These are phyloP conservation scores for Omphalotus guepiniiformis DNA, from an alignment of 768 basidiomycete genomes.

Conservation along the genomic window DNA sequence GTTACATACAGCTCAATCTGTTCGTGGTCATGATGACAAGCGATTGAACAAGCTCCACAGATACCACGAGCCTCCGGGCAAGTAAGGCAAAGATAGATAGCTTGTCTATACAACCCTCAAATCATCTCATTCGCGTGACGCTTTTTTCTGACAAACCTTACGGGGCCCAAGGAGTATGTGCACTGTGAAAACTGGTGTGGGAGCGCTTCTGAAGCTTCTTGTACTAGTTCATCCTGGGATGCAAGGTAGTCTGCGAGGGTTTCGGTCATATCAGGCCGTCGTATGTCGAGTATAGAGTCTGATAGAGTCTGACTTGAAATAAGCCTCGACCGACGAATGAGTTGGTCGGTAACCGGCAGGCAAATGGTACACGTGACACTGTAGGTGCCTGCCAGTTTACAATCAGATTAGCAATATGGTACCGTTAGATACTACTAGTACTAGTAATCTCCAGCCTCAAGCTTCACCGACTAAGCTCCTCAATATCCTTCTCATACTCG, in stretches of 20 bases:
- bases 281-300: too few species aligned
- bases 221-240: conserved; percentile 45
- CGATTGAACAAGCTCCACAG: conserved; percentile 81
- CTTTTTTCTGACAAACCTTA: conserved; percentile 34
- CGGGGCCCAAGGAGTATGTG: conserved; percentile 52
- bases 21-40: conserved; percentile 84
- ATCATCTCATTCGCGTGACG: conserved; percentile 3
- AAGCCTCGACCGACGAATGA: too few species aligned
- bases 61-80: conserved; percentile 67
- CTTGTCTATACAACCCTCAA: conserved; percentile 45
- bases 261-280: background rate
- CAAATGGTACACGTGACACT: too few species aligned
- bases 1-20: conserved; percentile 66
- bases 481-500: background rate
- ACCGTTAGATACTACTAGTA: too few species aligned
- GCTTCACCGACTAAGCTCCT: background rate
- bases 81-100: conserved; percentile 77
- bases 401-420: too few species aligned
- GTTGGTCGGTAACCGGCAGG: too few species aligned
- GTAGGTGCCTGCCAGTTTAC: too few species aligned
- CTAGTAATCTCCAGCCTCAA: too few species aligned
- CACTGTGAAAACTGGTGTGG: conserved; percentile 65
- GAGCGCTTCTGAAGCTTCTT: conserved; percentile 52
- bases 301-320: too few species aligned
- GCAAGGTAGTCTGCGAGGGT: conserved; percentile 43